Evolutionary conservation across 2,329 filamentous ascomycete species (phyloP), one percentile per base, ranked within the genome.

Genomic region (Periconia macrospinosa): DNA sequence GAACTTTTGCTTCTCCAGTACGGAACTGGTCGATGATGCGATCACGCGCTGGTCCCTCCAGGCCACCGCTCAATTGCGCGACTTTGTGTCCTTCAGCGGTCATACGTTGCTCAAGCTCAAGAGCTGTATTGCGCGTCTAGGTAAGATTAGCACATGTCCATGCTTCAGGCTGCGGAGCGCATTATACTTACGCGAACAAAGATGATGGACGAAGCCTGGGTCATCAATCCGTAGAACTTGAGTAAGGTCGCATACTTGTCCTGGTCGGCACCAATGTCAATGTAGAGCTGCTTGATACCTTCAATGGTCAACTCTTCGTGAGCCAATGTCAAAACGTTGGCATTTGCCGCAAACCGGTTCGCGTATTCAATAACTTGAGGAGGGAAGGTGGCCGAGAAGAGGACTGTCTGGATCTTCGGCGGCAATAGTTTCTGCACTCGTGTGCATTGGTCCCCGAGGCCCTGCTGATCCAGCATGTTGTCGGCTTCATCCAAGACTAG

Each of bases 391-490:
- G 94, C 94, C 2, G 94, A 99, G 77, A 99, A 99, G 1, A 99
- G 84, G 5, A 97, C 88, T 40, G 93, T 87, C 75, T 99, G 94
- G n/a, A 91, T 83, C 6, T 42, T 78, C 57, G 81, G 83, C 1
- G 90, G 91, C 1, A 97, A 81, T 70, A 91, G 81, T 13, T 89
- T 94, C 79, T 95, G 96, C 64, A 97, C 91, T 62, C 92, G 87
- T 65, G 92, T 84, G 75, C 93, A 97, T 77, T 99, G 94, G 54
- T 97, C 94, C 49, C 94, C 94, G 51, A 99, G 81, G 48, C 94
- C 93, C 76, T 96, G 91, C 75, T 93, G 89, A 70, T 97, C 94
- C 55, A 99, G 80, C 94, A 99, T 99, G 78, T 97, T 97, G 78
- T 99, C 94, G 53, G 94, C 94, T 78, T 99, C 94, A 68, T 99